A percentile compares a stretch with the other conserved stretches of the same genome.
Evolutionary conservation across 768 basidiomycete genomes (phyloP).

Genomic region (Cystobasidiopsis lactophilus): DNA sequence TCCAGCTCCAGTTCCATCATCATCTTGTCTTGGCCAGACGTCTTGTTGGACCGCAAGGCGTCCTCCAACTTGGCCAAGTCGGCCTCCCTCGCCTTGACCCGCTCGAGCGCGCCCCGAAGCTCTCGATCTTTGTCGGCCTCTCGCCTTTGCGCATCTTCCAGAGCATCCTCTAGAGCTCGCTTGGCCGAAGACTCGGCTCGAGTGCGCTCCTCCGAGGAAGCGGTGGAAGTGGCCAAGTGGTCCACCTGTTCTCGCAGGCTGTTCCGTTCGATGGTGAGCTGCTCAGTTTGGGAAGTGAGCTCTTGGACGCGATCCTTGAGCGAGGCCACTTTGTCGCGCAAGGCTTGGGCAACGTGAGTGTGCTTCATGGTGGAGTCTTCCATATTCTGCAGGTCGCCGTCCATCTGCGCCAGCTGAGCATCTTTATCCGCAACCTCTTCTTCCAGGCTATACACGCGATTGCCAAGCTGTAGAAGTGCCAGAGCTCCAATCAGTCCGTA

Average conservation of each 20-base stretch:
- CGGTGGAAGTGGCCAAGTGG: conserved; percentile 35
- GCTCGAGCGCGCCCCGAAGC: conserved; percentile 32
- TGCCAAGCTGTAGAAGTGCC: conserved; percentile 28
- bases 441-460: conserved; percentile 58
- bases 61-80: conserved; percentile 54
- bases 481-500: not conserved
- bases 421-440: conserved; percentile 47
- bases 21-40: conserved; percentile 64
- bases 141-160: conserved; percentile 27
- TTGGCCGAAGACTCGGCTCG: conserved; percentile 37
- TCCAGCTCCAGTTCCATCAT: conserved; percentile 79
- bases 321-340: not conserved
- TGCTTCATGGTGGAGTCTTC: too few species aligned
- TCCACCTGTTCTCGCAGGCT: conserved; percentile 50
- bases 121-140: conserved; percentile 41
- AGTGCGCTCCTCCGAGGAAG: conserved; percentile 48
- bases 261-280: conserved; percentile 38
- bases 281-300: conserved; percentile 40
- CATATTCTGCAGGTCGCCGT: conserved; percentile 32
- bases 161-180: conserved; percentile 26
- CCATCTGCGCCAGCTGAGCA: conserved; percentile 23
- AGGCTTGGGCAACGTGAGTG: too few species aligned
- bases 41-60: conserved; percentile 45
- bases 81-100: conserved; percentile 19
- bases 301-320: conserved; percentile 32